These are phyloP conservation scores for Dioscorea zingiberensis DNA, from an alignment of 106 monocot genomes.

Conservation along the genomic window DNA sequence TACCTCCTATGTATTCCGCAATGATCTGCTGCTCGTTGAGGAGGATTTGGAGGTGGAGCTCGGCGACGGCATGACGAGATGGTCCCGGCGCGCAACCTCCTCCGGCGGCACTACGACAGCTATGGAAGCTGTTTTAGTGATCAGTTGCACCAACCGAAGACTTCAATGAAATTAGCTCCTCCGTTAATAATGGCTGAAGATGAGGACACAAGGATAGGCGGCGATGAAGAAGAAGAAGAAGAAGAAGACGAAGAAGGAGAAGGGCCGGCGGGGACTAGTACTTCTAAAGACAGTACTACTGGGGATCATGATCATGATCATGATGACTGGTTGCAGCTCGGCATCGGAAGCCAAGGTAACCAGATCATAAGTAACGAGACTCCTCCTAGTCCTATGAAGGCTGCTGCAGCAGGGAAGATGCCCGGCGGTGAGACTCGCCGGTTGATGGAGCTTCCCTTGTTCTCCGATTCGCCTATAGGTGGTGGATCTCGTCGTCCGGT, in stretches of 20 bases:
- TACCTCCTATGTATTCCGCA: too few species aligned
- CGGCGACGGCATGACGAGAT: slow-evolving; percentile 19
- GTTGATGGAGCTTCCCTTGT: slow-evolving; percentile 26
- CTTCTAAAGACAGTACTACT: too few species aligned
- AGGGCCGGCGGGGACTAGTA: slow-evolving; percentile 4
- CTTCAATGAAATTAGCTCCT: background rate
- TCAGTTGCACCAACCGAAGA: background rate
- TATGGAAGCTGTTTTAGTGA: slow-evolving; percentile 8
- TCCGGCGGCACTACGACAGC: slow-evolving; percentile 23
- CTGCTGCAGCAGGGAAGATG: too few species aligned
- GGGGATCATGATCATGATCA: background rate
- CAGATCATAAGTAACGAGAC: too few species aligned
- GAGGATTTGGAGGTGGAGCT: background rate
- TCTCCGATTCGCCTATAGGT: slow-evolving; percentile 3
- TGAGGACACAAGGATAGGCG: slow-evolving; percentile 8
- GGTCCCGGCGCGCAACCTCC: slow-evolving; percentile 36
- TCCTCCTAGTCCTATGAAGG: too few species aligned
- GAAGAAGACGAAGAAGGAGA: slow-evolving; percentile 4
- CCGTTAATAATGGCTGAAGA: slow-evolving; percentile 39
- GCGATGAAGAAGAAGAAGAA: background rate
- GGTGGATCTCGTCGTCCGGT: background rate
- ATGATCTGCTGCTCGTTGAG: background rate
- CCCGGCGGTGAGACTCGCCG: background rate
- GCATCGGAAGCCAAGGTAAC: slow-evolving; percentile 13
- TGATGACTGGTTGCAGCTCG: slow-evolving; percentile 38